A percentile compares a stretch with the other conserved stretches of the same genome.
Conservation (phyloP, 345 rosid genomes). For the Dipteronia dyeriana region DNA sequence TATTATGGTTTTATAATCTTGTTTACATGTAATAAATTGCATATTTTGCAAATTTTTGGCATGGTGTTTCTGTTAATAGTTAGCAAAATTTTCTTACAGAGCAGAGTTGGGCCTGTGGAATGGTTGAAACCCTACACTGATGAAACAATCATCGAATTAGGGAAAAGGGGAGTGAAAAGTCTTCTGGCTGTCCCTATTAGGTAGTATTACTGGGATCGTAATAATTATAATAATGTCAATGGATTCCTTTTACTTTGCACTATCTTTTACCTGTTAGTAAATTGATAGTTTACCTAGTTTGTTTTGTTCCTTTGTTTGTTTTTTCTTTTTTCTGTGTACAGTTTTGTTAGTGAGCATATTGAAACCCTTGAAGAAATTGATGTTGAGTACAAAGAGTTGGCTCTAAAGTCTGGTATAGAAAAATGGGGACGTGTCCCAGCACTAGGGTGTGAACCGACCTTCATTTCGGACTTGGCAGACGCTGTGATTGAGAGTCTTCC, state of each 20-base stretch:
- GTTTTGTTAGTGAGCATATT: conserved; percentile 97
- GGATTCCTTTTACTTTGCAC: not conserved
- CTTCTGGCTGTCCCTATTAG: conserved; percentile 95
- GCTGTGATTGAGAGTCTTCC: conserved; percentile 98
- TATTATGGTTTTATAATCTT: not conserved
- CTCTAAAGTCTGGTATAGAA: conserved; percentile 82
- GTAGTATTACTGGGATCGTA: conserved; percentile 32
- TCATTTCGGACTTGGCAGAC: conserved; percentile 96
- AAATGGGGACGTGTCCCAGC: conserved; percentile 99
- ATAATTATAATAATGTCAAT: not conserved
- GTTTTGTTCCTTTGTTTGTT: not conserved
- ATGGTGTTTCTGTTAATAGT: conserved; percentile 22
- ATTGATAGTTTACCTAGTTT: not conserved
- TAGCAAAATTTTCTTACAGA: conserved; percentile 53
- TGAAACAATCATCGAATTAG: conserved; percentile 90
- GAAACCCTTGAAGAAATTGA: conserved; percentile 99
- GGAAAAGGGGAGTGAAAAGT: conserved; percentile 77
- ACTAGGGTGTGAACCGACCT: conserved; percentile 86
- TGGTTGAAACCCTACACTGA: conserved; percentile 99
- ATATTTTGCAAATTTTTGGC: not conserved
- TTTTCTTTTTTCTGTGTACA: conserved; percentile 28
- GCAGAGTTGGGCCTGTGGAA: conserved; percentile 99
- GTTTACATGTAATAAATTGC: not conserved
- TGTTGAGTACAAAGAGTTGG: conserved; percentile 94
- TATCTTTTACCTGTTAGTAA: conserved; percentile 13